Conservation (phyloP, 768 basidiomycete genomes). For the Cystobasidium ongulense region DNA sequence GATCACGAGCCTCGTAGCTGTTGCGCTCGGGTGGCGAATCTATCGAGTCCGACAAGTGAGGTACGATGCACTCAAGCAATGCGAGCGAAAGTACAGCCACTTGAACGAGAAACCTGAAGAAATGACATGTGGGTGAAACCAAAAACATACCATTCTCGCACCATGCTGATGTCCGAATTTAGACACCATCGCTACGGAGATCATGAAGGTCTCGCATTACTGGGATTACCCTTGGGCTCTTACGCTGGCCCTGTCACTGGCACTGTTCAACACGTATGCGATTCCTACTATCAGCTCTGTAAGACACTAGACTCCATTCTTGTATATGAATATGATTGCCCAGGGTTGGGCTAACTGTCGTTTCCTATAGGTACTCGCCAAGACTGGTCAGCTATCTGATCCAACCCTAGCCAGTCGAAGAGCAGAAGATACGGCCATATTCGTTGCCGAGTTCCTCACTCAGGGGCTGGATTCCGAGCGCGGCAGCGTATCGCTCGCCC, state of each 20-base stretch:
- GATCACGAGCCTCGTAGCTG: background rate
- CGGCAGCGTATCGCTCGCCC: conserved; percentile 4
- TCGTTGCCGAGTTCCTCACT: conserved; percentile 8
- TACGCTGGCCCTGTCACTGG: conserved; percentile 8
- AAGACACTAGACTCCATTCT: background rate
- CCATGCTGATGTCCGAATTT: background rate
- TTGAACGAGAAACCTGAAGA: background rate
- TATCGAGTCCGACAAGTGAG: background rate
- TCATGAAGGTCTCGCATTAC: conserved; percentile 27
- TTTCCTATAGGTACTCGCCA: background rate
- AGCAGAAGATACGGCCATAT: conserved; percentile 22
- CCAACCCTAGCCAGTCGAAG: background rate
- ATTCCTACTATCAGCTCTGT: conserved; percentile 29
- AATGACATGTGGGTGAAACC: background rate
- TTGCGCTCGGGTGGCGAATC: conserved; percentile 3
- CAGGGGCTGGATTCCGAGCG: conserved; percentile 17
- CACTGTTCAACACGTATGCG: conserved; percentile 30
- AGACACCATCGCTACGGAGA: conserved; percentile 15
- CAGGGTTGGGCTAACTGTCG: background rate
- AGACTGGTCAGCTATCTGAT: background rate
- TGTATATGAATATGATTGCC: background rate
- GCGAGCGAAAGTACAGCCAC: background rate
- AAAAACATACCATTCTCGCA: background rate
- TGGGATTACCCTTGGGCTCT: conserved; percentile 20
- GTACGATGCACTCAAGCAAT: background rate